Evolutionary conservation across 2,329 filamentous ascomycete species (phyloP).

Genomic region (Hypoxylon sp.): DNA sequence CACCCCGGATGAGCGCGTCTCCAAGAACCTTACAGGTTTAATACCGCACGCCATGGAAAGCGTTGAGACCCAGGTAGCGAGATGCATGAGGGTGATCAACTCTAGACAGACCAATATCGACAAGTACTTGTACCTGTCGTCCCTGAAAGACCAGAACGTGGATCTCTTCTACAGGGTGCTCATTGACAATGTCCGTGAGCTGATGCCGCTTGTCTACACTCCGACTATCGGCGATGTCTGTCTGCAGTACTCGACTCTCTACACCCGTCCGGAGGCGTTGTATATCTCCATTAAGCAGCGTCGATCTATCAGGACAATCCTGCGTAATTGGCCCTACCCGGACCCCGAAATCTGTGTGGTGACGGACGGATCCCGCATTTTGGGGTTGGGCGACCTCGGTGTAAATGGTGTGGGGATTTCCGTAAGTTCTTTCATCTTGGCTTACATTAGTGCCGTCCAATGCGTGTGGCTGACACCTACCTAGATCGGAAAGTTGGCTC

Average conservation of each 20-base stretch:
- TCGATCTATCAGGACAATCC: constrained; percentile 87
- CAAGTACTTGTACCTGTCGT: constrained; percentile 86
- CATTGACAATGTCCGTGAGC: constrained; percentile 80
- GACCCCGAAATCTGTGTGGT: constrained; percentile 96
- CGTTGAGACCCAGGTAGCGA: constrained; percentile 70
- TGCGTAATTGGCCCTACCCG: constrained; percentile 91
- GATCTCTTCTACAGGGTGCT: constrained; percentile 88
- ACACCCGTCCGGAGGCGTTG: constrained; percentile 93
- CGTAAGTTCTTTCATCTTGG: constrained; percentile 62
- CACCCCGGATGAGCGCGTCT: constrained; percentile 72
- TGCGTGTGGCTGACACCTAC: constrained; percentile 48
- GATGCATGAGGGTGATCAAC: constrained; percentile 81
- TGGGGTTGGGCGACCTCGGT: constrained; percentile 93
- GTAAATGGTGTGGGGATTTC: constrained; percentile 98
- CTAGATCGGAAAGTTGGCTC: constrained; percentile 88
- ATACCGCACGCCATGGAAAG: constrained; percentile 74
- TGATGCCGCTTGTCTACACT: constrained; percentile 89
- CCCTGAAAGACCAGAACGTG: constrained; percentile 79
- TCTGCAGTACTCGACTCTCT: constrained; percentile 94
- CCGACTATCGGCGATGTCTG: constrained; percentile 96
- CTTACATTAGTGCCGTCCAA: constrained; percentile 25
- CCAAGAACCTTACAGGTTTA: constrained; percentile 75
- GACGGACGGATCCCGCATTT: constrained; percentile 93
- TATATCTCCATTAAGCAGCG: constrained; percentile 97
- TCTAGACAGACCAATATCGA: constrained; percentile 78